Percentiles rank a stretch among this genome's conserved stretches.
These are phyloP conservation scores for Tulasnella sp. DNA, from an alignment of 768 basidiomycete genomes.

Conservation along the genomic window DNA sequence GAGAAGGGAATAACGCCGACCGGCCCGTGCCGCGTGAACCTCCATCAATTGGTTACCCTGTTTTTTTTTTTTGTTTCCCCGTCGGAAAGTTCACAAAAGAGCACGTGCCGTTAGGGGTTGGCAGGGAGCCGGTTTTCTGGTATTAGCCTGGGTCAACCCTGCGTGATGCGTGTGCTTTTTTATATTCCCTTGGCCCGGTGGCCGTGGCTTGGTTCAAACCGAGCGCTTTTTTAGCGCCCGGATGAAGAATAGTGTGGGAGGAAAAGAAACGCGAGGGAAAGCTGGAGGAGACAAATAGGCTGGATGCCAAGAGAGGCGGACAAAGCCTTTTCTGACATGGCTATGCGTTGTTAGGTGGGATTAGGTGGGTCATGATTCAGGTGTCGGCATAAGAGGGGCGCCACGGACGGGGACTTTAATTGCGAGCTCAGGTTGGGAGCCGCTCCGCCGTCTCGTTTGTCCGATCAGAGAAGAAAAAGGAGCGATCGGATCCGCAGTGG, in stretches of 20 bases:
- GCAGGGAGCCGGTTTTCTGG: not conserved
- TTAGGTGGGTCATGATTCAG: no score
- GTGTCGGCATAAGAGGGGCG: no score
- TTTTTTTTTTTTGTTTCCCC: not conserved
- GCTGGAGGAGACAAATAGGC: not conserved
- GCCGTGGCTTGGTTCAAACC: not conserved
- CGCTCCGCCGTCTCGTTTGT: not conserved
- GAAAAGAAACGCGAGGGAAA: not conserved
- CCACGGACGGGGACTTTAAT: no score
- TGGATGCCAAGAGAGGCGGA: not conserved
- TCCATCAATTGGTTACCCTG: no score
- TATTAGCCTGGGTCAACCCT: not conserved
- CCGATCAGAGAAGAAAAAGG: not conserved
- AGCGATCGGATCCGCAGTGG: not conserved
- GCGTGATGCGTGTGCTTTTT: not conserved
- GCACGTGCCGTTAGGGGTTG: not conserved
- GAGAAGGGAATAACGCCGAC: not conserved
- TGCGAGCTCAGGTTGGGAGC: no score
- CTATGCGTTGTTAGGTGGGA: no score
- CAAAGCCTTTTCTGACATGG: not conserved
- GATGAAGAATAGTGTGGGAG: not conserved
- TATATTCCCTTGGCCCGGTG: not conserved
- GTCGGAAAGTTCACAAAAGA: not conserved
- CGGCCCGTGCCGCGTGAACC: not conserved
- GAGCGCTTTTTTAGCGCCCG: not conserved